phyloP scores from a whole-genome alignment of 2,329 filamentous ascomycete genomes.

The Cladophialophora bantiana region DNA sequence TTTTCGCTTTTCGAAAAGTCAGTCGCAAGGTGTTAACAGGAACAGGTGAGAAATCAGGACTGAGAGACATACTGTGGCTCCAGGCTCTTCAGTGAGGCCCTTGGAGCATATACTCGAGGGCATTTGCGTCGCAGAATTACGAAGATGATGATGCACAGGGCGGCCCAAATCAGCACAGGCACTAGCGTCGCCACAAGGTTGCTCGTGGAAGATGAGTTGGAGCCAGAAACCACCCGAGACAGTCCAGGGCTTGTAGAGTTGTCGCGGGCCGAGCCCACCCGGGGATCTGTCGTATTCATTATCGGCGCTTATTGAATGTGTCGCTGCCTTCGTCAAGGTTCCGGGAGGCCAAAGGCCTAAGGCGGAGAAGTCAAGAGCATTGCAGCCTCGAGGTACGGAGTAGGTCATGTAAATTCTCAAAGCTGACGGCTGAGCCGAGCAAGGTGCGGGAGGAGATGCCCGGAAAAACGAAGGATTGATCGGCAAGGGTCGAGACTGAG shows the following conservation, averaged over 20 bases:
- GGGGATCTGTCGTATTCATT: constrained; percentile 45
- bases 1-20: constrained; percentile 42
- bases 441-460: neutral
- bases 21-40: neutral
- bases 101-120: constrained; percentile 63
- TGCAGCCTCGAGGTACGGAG: neutral
- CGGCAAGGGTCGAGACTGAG: neutral
- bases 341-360: neutral
- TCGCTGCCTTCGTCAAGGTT: neutral
- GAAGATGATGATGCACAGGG: constrained; percentile 61
- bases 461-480: neutral
- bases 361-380: neutral
- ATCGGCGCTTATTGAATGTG: constrained; percentile 16
- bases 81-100: constrained; percentile 60
- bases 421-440: constrained; percentile 1
- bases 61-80: constrained; percentile 56
- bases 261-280: constrained; percentile 55
- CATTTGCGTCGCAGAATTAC: constrained; percentile 57
- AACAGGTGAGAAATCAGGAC: neutral
- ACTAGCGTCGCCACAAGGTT: constrained; percentile 60
- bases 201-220: constrained; percentile 52
- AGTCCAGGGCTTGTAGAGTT: constrained; percentile 51
- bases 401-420: neutral
- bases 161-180: constrained; percentile 60
- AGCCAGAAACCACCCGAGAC: constrained; percentile 45